These are phyloP conservation scores for Phyllosticta citrichinensis DNA, from an alignment of 2,329 filamentous ascomycete genomes.

Conservation along the genomic window DNA sequence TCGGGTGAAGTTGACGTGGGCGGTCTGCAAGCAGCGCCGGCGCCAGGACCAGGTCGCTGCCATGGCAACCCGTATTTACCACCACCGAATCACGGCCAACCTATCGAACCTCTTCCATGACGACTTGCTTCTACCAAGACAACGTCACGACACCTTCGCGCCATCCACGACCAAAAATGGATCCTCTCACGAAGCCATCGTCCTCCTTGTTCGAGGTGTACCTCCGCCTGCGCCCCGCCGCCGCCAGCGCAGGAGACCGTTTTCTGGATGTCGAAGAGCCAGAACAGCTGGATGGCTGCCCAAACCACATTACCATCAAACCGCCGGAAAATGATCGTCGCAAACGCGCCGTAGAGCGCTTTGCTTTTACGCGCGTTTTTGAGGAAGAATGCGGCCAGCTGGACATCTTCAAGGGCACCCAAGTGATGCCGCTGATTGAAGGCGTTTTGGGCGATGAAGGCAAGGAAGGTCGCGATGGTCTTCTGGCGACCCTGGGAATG, in stretches of 20 bases:
- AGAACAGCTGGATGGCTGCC: slow-evolving; percentile 21
- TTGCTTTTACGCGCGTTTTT: slow-evolving; percentile 89
- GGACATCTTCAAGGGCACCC: slow-evolving; percentile 74
- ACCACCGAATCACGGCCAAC: slow-evolving; percentile 23
- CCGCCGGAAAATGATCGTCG: slow-evolving; percentile 69
- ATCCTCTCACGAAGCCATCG: slow-evolving; percentile 24
- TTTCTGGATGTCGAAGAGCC: slow-evolving; percentile 66
- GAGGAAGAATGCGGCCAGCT: slow-evolving; percentile 76
- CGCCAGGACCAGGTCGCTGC: neutral
- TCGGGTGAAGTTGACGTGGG: neutral
- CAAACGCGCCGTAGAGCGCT: slow-evolving; percentile 82
- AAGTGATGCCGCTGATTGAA: slow-evolving; percentile 64
- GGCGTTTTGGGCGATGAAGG: slow-evolving; percentile 66
- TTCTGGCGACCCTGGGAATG: slow-evolving; percentile 85
- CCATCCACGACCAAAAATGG: slow-evolving; percentile 18
- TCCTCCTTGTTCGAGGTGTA: slow-evolving; percentile 81
- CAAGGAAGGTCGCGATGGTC: slow-evolving; percentile 73
- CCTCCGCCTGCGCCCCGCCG: slow-evolving; percentile 57
- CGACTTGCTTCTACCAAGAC: neutral
- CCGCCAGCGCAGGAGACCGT: slow-evolving; percentile 42
- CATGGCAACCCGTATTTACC: neutral
- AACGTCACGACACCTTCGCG: neutral
- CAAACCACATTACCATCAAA: slow-evolving; percentile 43
- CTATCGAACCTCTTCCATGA: neutral
- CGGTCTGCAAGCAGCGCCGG: neutral